Evolutionary conservation across 768 basidiomycete species (phyloP).

Genomic region (Polyporus arcularius): DNA sequence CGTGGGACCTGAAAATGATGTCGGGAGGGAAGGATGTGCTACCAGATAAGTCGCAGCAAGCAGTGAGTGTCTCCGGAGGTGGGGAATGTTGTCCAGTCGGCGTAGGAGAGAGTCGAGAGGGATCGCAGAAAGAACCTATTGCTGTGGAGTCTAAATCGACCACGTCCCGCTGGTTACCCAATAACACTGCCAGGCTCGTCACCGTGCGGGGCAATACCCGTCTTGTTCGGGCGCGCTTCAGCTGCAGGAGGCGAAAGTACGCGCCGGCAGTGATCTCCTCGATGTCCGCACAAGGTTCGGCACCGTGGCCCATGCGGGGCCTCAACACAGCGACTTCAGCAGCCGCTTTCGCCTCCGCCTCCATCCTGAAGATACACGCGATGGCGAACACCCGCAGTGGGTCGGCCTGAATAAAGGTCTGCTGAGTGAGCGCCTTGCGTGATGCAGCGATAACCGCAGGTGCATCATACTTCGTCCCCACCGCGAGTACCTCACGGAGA

Average conservation of each 20-base stretch:
- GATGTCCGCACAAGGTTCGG: slow-evolving; percentile 4
- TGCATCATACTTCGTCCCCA: slow-evolving; percentile 26
- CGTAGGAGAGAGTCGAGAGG: no score
- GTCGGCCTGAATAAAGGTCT: slow-evolving; percentile 30
- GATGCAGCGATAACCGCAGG: slow-evolving; percentile 33
- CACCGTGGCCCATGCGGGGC: slow-evolving; percentile 33
- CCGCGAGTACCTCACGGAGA: slow-evolving; percentile 16
- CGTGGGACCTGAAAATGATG: no score
- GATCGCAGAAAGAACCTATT: no score
- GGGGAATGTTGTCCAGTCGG: no score
- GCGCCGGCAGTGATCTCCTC: slow-evolving; percentile 11
- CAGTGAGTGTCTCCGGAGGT: no score
- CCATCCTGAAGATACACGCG: slow-evolving; percentile 34
- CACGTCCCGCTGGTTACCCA: no score
- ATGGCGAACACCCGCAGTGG: slow-evolving; percentile 36
- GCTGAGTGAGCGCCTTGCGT: not conserved
- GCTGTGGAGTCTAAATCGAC: no score
- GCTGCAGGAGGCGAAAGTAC: slow-evolving; percentile 13
- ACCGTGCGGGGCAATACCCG: no score
- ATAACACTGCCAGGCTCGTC: no score
- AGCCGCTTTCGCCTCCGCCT: slow-evolving; percentile 45
- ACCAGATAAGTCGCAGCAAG: no score
- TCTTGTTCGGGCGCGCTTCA: not conserved
- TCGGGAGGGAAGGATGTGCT: no score
- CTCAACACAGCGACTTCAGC: slow-evolving; percentile 43